These are phyloP conservation scores for Leccinum pachyderme DNA, from an alignment of 1,284 basidiomycete species.

Conservation along the genomic window DNA sequence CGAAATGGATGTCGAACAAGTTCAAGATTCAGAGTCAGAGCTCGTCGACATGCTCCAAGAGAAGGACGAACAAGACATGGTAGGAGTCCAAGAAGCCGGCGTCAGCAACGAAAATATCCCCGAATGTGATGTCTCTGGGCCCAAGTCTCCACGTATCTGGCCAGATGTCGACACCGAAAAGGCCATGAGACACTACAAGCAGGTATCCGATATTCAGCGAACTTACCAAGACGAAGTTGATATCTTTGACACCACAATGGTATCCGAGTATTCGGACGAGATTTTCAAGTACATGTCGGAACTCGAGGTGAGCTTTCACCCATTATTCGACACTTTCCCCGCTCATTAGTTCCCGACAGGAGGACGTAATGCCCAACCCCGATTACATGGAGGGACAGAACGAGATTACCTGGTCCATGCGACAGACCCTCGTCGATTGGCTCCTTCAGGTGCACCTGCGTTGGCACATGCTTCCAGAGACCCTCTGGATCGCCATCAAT, in stretches of 20 bases:
- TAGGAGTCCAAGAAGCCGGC: conserved; percentile 41
- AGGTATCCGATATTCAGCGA: conserved; percentile 68
- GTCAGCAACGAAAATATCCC: conserved; percentile 46
- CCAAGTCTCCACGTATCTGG: conserved; percentile 57
- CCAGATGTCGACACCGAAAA: conserved; percentile 65
- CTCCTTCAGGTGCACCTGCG: conserved; percentile 95
- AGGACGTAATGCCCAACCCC: conserved; percentile 87
- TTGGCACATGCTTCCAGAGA: conserved; percentile 98
- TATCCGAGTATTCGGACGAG: conserved; percentile 96
- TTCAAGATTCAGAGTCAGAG: conserved; percentile 32
- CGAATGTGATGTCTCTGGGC: conserved; percentile 36
- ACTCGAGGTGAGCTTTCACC: conserved; percentile 65
- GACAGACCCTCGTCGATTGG: conserved; percentile 97
- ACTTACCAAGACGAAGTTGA: conserved; percentile 81
- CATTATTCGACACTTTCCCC: background rate
- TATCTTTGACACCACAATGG: conserved; percentile 92
- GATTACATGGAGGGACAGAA: conserved; percentile 95
- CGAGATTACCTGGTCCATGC: conserved; percentile 96
- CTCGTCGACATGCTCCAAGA: conserved; percentile 41
- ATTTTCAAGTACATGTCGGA: conserved; percentile 97
- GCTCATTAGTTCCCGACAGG: conserved; percentile 44
- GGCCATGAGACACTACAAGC: conserved; percentile 52
- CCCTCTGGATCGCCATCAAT: conserved; percentile 97
- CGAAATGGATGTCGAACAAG: conserved; percentile 62
- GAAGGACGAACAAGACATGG: conserved; percentile 58